Conservation (phyloP, 2,329 filamentous ascomycete species). For the Xylariaceae sp. region DNA sequence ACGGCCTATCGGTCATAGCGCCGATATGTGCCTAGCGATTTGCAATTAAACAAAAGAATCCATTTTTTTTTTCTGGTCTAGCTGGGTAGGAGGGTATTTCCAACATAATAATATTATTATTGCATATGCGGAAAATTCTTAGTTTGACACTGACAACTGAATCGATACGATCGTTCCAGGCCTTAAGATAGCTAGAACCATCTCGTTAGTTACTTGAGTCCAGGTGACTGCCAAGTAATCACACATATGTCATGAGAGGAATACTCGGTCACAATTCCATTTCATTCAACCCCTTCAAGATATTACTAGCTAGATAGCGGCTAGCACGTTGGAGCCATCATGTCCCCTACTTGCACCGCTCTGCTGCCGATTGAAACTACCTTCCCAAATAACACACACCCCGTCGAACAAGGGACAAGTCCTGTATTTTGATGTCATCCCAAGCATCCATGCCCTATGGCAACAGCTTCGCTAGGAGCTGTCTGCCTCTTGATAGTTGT, state of each 20-base stretch:
- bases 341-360: background rate
- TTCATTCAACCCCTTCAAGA: constrained; percentile 11
- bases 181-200: too few relatives aligned
- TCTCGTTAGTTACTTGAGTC: too few relatives aligned
- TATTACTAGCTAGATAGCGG: background rate
- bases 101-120: background rate
- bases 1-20: too few relatives aligned
- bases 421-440: background rate
- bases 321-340: background rate
- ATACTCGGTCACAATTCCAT: constrained; percentile 9
- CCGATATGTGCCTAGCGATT: background rate
- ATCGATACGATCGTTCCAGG: too few relatives aligned
- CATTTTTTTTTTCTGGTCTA: background rate
- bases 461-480: background rate
- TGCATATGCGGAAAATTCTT: background rate
- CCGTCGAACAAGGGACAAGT: constrained; percentile 8
- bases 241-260: background rate
- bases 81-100: background rate
- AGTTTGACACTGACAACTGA: too few relatives aligned
- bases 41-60: too few relatives aligned
- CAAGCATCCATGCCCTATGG: constrained; percentile 2
- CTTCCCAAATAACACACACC: background rate
- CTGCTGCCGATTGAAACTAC: background rate
- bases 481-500: background rate
- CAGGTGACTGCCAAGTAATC: background rate